Conservation (phyloP, 495 filamentous ascomycete genomes). For the Chaetomium tenue region DNA sequence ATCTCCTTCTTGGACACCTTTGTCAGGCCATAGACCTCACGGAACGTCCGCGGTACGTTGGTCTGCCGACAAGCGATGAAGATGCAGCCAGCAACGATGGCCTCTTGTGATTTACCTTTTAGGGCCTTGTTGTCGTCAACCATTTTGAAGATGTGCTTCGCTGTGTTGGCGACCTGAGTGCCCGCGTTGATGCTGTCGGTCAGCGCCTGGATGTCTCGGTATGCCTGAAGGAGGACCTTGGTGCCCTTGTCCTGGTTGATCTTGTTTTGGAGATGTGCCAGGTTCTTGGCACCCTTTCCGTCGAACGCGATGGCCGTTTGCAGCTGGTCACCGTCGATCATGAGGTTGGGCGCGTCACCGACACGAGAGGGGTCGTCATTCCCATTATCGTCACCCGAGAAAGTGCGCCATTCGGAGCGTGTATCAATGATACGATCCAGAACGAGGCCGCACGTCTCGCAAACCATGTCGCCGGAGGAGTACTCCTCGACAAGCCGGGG, state of each 20-base stretch:
- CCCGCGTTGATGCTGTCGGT: constrained; percentile 84
- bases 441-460: constrained; percentile 87
- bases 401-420: constrained; percentile 97
- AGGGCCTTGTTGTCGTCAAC: constrained; percentile 88
- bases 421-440: constrained; percentile 90
- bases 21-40: constrained; percentile 86
- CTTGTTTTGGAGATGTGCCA: constrained; percentile 87
- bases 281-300: constrained; percentile 66
- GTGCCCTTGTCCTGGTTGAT: constrained; percentile 77
- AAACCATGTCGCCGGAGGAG: constrained; percentile 87
- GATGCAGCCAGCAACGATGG: constrained; percentile 91
- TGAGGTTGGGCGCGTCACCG: constrained; percentile 81
- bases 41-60: constrained; percentile 82
- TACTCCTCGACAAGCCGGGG: constrained; percentile 93
- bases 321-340: constrained; percentile 88
- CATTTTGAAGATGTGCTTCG: constrained; percentile 91
- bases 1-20: constrained; percentile 97
- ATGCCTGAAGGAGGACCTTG: constrained; percentile 73
- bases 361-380: constrained; percentile 97
- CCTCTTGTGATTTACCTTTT: constrained; percentile 93
- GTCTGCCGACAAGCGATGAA: constrained; percentile 95
- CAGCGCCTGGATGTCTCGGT: constrained; percentile 83
- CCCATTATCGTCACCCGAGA: constrained; percentile 91
- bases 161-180: constrained; percentile 74
- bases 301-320: constrained; percentile 84